Conservation (phyloP, 495 filamentous ascomycete species). For the Xanthoparmelia taractica region DNA sequence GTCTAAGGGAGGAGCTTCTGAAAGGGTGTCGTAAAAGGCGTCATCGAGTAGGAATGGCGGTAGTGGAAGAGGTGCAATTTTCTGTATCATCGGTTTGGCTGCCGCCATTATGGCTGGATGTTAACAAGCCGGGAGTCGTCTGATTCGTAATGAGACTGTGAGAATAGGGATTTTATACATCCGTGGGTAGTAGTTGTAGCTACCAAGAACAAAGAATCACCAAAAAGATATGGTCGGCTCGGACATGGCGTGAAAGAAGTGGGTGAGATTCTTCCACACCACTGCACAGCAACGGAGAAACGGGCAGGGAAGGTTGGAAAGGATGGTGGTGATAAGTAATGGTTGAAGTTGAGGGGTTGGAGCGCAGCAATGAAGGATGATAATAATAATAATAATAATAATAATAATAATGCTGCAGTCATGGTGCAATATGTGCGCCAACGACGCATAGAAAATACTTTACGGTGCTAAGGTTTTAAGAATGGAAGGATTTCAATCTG, state of each 20-base stretch:
- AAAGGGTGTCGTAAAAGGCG: constrained; percentile 13
- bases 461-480: too few species aligned
- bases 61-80: constrained; percentile 14
- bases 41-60: constrained; percentile 23
- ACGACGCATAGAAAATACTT: not conserved
- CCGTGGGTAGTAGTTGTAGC: not conserved
- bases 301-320: not conserved
- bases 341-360: not conserved
- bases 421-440: not conserved
- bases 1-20: constrained; percentile 12
- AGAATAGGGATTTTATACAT: not conserved
- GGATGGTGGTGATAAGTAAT: not conserved
- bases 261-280: not conserved
- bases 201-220: not conserved
- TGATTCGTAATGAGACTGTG: not conserved
- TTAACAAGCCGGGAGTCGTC: not conserved
- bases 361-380: not conserved
- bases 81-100: constrained; percentile 16
- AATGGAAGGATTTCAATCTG: too few species aligned
- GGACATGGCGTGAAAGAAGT: not conserved
- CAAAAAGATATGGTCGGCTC: not conserved
- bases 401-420: not conserved
- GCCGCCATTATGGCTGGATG: not conserved
- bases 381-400: not conserved
- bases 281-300: not conserved